Base-by-base conservation (phyloP, 2,329 filamentous ascomycete species). In the Parascedosporium putredinis region DNA sequence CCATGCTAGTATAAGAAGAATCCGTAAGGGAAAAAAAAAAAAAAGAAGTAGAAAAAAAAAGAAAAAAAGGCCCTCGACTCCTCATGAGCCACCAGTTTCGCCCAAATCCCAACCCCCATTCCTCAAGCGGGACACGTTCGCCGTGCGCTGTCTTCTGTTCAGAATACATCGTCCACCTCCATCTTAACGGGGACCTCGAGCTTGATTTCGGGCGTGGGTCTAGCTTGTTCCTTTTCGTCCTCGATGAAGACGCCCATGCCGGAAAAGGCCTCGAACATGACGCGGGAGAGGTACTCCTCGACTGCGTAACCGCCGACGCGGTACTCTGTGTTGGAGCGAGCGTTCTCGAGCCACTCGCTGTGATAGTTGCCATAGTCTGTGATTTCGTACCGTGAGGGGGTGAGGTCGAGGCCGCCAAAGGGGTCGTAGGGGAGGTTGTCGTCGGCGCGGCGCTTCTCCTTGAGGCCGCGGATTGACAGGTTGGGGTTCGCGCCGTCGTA, bases 241-340 rank as follows among this genome's bases (percentile, higher is more conserved):
- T 79, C 84, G 38, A 98, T 73, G 58, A 95, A 94, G 38, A 95
- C 86, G 1, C 86, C 88, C 53, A 98, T 65, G 0, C 94, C 93
- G 0, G 87, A 81, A 67, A 96, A 97, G 0, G 91, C 89, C 62
- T 96, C 90, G 53, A 88, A 86, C 62, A 98, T 70, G 22, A 87
- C 83, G 22, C 90, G 75, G 6, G 81, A 74, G 59, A 88, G 87
- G 61, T 93, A 97, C 62, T 95, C 89, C 29, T 78, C 72, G 40
- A 91, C 71, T 58, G 84, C 83, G 66, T 94, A 97, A 0, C 93
- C 94, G 27, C 89, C 90, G 14, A 86, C 87, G 47, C 77, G 70
- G 60, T 85, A 81, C 42, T 76, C 73, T 2, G 75, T 67, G 60
- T 90, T 83, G 36, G 78, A 77, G 51, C 82, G 78, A 27, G 82